phyloP scores from a whole-genome alignment of 164 flowering plant genomes.

The Litsea cubeba region DNA sequence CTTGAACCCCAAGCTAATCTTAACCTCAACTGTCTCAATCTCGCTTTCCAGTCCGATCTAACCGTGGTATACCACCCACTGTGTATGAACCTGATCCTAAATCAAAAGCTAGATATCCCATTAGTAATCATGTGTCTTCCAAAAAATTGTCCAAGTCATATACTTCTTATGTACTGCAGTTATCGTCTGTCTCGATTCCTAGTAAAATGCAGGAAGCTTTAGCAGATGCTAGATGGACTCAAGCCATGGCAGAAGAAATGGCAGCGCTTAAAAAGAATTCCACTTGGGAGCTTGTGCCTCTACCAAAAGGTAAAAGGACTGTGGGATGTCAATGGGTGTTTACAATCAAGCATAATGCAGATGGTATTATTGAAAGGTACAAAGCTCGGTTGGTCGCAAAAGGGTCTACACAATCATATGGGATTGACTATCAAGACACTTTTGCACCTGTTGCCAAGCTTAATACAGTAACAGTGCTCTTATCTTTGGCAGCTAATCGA shows the following conservation, averaged over 20 bases:
- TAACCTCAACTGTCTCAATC: neutral
- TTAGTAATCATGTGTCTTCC: neutral
- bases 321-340: slow-evolving; percentile 2
- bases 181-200: neutral
- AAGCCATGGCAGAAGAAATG: neutral
- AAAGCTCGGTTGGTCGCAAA: neutral
- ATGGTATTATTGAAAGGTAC: neutral
- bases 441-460: no score
- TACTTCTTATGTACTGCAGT: neutral
- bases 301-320: neutral
- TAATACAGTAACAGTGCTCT: no score
- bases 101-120: neutral
- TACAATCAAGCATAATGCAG: neutral
- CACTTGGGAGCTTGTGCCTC: neutral
- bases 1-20: neutral
- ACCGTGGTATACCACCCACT: neutral
- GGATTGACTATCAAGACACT: no score
- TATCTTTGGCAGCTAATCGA: no score
- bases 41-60: neutral
- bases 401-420: no score
- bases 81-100: neutral
- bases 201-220: slow-evolving; percentile 1
- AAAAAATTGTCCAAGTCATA: neutral
- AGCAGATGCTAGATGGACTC: neutral
- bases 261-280: neutral